Conservation (phyloP, 2,329 filamentous ascomycete genomes). For the Monilinia fructigena region DNA sequence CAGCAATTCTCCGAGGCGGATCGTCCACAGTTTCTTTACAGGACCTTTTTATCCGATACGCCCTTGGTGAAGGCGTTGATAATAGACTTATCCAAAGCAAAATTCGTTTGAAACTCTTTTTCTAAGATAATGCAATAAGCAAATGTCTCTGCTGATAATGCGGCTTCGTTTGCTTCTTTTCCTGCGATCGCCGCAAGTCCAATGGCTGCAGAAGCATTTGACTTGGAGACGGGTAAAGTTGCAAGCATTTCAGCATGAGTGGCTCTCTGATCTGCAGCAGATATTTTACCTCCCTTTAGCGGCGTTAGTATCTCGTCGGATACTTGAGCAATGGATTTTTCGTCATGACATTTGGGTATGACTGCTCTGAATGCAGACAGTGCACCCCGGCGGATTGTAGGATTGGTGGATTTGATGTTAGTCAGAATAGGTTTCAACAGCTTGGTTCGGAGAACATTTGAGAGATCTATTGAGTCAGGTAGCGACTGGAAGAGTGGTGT, state of each 20-base stretch:
- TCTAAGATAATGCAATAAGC: slow-evolving; percentile 66
- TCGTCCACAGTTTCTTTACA: slow-evolving; percentile 76
- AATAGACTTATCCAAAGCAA: slow-evolving; percentile 63
- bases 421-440: slow-evolving; percentile 85
- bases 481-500: slow-evolving; percentile 70
- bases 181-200: slow-evolving; percentile 66
- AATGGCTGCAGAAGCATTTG: slow-evolving; percentile 62
- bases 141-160: slow-evolving; percentile 71
- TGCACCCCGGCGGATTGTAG: slow-evolving; percentile 71
- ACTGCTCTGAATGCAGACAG: slow-evolving; percentile 70
- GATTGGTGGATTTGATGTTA: slow-evolving; percentile 88
- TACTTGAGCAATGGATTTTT: slow-evolving; percentile 61
- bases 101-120: slow-evolving; percentile 60
- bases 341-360: slow-evolving; percentile 60
- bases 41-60: slow-evolving; percentile 78
- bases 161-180: slow-evolving; percentile 88
- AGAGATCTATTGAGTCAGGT: slow-evolving; percentile 71
- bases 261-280: slow-evolving; percentile 79
- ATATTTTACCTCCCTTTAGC: slow-evolving; percentile 79
- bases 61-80: slow-evolving; percentile 77
- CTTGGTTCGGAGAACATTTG: slow-evolving; percentile 66
- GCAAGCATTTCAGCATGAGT: slow-evolving; percentile 79
- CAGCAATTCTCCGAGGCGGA: slow-evolving; percentile 70
- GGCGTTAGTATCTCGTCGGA: slow-evolving; percentile 76
- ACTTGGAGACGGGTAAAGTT: slow-evolving; percentile 57